Base-by-base conservation (phyloP, 2,329 filamentous ascomycete species). In the Zasmidium angulare region DNA sequence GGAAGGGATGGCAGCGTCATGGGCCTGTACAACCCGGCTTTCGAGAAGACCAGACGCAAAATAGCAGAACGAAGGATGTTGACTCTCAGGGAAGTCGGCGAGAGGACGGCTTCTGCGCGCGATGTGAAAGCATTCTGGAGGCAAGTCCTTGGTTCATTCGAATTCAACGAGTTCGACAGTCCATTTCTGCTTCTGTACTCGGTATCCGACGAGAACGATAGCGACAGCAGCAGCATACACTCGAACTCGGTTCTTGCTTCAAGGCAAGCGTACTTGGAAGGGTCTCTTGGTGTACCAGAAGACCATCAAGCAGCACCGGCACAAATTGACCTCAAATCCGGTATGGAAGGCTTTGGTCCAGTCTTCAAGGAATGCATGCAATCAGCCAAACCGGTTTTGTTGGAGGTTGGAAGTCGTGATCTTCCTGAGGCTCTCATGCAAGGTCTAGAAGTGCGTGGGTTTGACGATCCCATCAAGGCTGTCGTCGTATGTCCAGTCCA, bases 31-130 rank as follows among this genome's bases (percentile, higher is more conserved):
- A 93, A 93, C 68, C 89, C 90, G 2, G 84, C 87, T 0, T 93
- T 93, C 65, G 90, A 95, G 65, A 91, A 92, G 69, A 95, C 90
- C 1, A 78, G 89, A 21, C 82, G 89, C 20, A 90, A 90, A 68
- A 86, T 95, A 61, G 89, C 88, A 1, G 90, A 93, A 75, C 80
- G 90, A 56, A 82, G 90, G 50, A 93, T 93, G 90, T 79, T 91
- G 23, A 91, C 89, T 0, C 76, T 95, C 40, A 83, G 89, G 46
- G 89, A 93, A 70, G 85, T 93, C 48, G 89, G 90, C 52, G 89
- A 93, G 73, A 85, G 83, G 59, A 92, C 89, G 3, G 85, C 88
- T 1, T 79, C 84, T 17, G 89, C 90, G n/a, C 82, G 87, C 50
- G 88, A 89, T 60, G 82, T 93, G 1, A 86, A 85, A 68, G 81